phyloP scores from a whole-genome alignment of 2,329 filamentous ascomycete genomes.

The Aspergillus chevalieri region DNA sequence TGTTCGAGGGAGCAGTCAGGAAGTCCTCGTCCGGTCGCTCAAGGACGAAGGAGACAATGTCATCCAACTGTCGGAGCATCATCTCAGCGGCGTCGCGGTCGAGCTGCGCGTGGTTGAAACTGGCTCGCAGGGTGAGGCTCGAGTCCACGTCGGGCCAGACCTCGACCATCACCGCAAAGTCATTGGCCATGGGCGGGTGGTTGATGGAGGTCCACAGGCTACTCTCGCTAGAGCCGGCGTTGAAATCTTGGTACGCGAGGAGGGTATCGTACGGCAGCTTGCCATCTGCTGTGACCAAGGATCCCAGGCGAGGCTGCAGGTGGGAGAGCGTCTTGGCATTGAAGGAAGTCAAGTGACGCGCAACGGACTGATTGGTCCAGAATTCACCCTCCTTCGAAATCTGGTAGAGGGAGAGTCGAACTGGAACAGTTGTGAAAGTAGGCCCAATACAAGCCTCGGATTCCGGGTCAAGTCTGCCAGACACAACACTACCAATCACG shows the following conservation, averaged over 20 bases:
- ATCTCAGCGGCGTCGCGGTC: conserved; percentile 16
- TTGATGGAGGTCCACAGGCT: conserved; percentile 14
- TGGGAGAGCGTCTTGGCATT: conserved; percentile 17
- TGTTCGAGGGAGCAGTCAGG: conserved; percentile 10
- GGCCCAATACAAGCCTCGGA: conserved; percentile 26
- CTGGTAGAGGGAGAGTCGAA: conserved; percentile 20
- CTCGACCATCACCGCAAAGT: conserved; percentile 28
- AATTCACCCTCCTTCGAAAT: conserved; percentile 7
- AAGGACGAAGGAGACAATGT: conserved; percentile 21
- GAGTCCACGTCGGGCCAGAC: conserved; percentile 20
- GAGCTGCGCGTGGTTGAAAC: conserved; percentile 19
- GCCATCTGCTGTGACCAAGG: conserved; percentile 16
- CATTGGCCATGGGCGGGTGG: conserved; percentile 23
- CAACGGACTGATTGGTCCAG: conserved; percentile 18
- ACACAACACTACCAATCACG: conserved; percentile 30
- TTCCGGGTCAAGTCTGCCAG: conserved; percentile 20
- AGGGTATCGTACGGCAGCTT: conserved; percentile 31
- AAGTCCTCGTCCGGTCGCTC: conserved; percentile 16
- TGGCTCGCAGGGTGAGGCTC: conserved; percentile 22
- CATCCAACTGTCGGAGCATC: conserved; percentile 23
- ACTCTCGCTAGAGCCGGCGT: conserved; percentile 8
- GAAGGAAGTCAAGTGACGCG: conserved; percentile 18
- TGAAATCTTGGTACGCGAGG: conserved; percentile 30
- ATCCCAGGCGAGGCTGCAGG: conserved; percentile 19
- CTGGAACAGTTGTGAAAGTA: conserved; percentile 30